These are phyloP conservation scores for Lathyrus sativus DNA, from an alignment of 306 rosid genomes.

Conservation along the genomic window DNA sequence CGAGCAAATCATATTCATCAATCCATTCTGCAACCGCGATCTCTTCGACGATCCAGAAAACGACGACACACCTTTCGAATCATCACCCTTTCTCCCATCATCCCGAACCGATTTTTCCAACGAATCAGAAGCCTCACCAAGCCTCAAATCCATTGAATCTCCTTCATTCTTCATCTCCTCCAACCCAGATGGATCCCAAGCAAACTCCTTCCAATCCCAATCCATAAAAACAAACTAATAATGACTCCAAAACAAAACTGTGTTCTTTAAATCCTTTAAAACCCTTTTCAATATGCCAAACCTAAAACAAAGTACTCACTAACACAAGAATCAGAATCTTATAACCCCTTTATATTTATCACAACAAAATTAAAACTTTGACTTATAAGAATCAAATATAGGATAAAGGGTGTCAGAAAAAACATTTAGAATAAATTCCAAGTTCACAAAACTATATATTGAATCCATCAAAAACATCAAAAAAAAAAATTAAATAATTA, in stretches of 20 bases:
- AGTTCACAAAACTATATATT: slow-evolving; percentile 35
- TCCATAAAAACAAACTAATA: slow-evolving; percentile 55
- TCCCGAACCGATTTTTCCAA: slow-evolving; percentile 31
- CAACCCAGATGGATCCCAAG: slow-evolving; percentile 64
- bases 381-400: slow-evolving; percentile 34
- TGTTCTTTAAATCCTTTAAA: slow-evolving; percentile 21
- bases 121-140: slow-evolving; percentile 44
- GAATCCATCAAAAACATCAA: slow-evolving; percentile 35
- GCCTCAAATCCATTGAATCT: slow-evolving; percentile 51
- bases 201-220: slow-evolving; percentile 74
- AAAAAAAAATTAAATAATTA: not conserved
- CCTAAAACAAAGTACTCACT: slow-evolving; percentile 45
- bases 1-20: slow-evolving; percentile 57
- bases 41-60: slow-evolving; percentile 59
- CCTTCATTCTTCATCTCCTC: slow-evolving; percentile 38
- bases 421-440: slow-evolving; percentile 48
- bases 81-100: slow-evolving; percentile 22
- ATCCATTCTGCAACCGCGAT: slow-evolving; percentile 48
- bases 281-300: slow-evolving; percentile 39
- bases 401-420: slow-evolving; percentile 34
- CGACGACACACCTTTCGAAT: slow-evolving; percentile 37
- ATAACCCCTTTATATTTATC: slow-evolving; percentile 14
- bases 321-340: slow-evolving; percentile 45
- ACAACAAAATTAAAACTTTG: slow-evolving; percentile 40
- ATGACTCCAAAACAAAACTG: slow-evolving; percentile 21